phyloP scores from a whole-genome alignment of 1,139 yeast species.

The Eremothecium coryli region DNA sequence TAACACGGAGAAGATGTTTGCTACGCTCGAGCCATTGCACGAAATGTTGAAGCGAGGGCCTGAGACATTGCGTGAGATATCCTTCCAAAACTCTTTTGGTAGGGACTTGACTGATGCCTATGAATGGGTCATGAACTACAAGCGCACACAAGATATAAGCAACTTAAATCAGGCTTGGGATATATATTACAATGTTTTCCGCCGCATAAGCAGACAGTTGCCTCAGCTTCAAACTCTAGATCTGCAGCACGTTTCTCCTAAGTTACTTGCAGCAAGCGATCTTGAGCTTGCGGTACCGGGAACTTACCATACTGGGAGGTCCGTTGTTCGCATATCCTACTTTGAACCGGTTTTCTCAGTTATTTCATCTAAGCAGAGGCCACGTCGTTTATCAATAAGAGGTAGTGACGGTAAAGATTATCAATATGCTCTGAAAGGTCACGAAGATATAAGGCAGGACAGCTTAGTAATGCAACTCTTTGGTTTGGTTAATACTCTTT shows the following conservation, averaged over 20 bases:
- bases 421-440: slow-evolving; percentile 78
- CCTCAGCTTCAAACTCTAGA: slow-evolving; percentile 84
- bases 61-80: slow-evolving; percentile 83
- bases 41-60: slow-evolving; percentile 78
- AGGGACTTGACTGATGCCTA: slow-evolving; percentile 87
- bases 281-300: slow-evolving; percentile 91
- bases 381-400: slow-evolving; percentile 65
- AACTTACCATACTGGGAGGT: slow-evolving; percentile 78
- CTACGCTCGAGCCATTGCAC: slow-evolving; percentile 83
- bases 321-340: slow-evolving; percentile 58
- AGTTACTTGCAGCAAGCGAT: slow-evolving; percentile 66
- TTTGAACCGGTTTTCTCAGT: slow-evolving; percentile 82
- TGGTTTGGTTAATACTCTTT: slow-evolving; percentile 84
- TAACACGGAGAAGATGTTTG: slow-evolving; percentile 89
- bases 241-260: slow-evolving; percentile 88
- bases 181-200: slow-evolving; percentile 84
- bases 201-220: slow-evolving; percentile 79
- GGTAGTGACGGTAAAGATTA: slow-evolving; percentile 93
- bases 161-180: slow-evolving; percentile 98
- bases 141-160: slow-evolving; percentile 75
- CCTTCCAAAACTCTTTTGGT: slow-evolving; percentile 90
- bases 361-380: slow-evolving; percentile 94
- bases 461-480: slow-evolving; percentile 95
- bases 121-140: slow-evolving; percentile 84
- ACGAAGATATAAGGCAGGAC: slow-evolving; percentile 97